These are phyloP conservation scores for Thyridium curvatum DNA, from an alignment of 2,329 filamentous ascomycete species.

Conservation along the genomic window DNA sequence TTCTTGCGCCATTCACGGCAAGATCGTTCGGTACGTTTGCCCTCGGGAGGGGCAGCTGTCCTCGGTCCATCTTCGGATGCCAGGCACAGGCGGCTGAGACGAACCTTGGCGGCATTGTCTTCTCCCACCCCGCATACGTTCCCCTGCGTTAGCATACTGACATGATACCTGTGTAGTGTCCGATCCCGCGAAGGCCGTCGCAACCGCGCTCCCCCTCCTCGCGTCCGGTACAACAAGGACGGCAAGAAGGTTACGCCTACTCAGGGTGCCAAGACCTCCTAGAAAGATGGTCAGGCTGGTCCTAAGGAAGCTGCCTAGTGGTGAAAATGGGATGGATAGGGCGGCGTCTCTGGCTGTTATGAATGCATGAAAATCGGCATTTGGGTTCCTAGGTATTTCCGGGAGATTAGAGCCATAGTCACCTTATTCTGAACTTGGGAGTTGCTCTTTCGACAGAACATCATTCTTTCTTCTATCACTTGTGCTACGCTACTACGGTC, in stretches of 20 bases:
- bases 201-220: constrained; percentile 96
- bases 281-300: constrained; percentile 7
- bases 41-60: constrained; percentile 51
- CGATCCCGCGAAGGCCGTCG: constrained; percentile 94
- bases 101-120: constrained; percentile 28
- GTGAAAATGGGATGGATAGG: too few relatives aligned
- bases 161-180: constrained; percentile 57
- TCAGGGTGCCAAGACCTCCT: constrained; percentile 62
- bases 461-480: too few relatives aligned
- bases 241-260: constrained; percentile 98
- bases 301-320: too few relatives aligned
- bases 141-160: constrained; percentile 1
- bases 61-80: constrained; percentile 16
- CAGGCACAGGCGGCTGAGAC: constrained; percentile 38
- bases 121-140: constrained; percentile 7
- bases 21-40: constrained; percentile 97
- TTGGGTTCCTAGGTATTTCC: too few relatives aligned
- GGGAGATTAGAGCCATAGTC: too few relatives aligned
- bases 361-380: too few relatives aligned
- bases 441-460: too few relatives aligned
- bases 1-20: constrained; percentile 99
- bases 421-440: too few relatives aligned
- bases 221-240: constrained; percentile 99
- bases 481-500: too few relatives aligned
- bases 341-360: too few relatives aligned